Base-by-base conservation (phyloP, 768 basidiomycete species). In the Lentinula guzmanii region DNA sequence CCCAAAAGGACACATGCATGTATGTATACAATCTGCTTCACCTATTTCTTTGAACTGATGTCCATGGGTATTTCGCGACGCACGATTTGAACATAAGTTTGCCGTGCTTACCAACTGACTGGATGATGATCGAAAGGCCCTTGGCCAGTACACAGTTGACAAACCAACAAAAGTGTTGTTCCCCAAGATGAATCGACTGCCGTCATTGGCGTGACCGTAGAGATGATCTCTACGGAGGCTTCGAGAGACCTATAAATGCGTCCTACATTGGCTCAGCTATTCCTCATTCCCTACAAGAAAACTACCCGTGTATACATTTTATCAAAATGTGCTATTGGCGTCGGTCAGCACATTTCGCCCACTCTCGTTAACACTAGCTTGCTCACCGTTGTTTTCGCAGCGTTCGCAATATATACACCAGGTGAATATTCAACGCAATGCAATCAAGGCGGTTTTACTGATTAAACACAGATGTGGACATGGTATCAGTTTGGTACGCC, bases 261-360 rank as follows among this genome's bases (percentile, higher is more conserved):
- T 50, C 41, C 24, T 18, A 15, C 21, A 18, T 35, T 35, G 7
- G 31, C 28, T 50, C 58, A 28, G 63, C 59, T 53, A 51, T 48
- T 61, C 34, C 63, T 43, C 64, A 62, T 63, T 63, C 59, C 43
- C 58, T 45, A 37, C 65, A 58, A 62, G 37, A 61, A 16, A 39
- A 21, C 33, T 18, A 53, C 50, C 43, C 15, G 21, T 1, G 28
- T 31, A 33, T 46, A 28, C 28, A 9, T 24, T 46, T 13, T 63
- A 66, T 62, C 61, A 57, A 63, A 43, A 86, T 86, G 85, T 86
- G 85, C 72, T 82, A 80, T 68, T 85, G 77, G 75, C 79, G 85
- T 68, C 78, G 82, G 85, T 85, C 64, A 74, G 83, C 68, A 18
- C 50, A 46, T 35, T 55, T 39, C 24, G 45, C 18, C 54, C 16